These are phyloP conservation scores for Colletotrichum phormii DNA, from an alignment of 2,329 filamentous ascomycete genomes.

Conservation along the genomic window DNA sequence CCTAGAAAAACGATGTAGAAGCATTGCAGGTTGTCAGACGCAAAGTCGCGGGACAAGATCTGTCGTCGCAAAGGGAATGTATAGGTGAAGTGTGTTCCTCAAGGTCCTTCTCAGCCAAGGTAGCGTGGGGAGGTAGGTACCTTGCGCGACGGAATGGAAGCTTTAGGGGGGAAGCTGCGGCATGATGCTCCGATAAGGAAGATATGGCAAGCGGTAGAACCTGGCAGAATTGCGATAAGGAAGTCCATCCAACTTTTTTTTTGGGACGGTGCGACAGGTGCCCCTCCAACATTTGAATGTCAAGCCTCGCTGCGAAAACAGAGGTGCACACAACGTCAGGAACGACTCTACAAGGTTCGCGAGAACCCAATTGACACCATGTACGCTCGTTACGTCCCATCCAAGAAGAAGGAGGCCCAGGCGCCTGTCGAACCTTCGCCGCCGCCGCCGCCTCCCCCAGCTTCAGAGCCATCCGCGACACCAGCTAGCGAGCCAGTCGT, in stretches of 20 bases:
- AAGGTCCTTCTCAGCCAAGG: not conserved
- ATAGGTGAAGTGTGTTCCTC: not conserved
- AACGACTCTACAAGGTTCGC: not conserved
- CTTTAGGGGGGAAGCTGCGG: not conserved
- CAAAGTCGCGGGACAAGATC: not conserved
- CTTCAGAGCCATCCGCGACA: conserved; percentile 29
- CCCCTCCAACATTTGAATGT: conserved; percentile 18
- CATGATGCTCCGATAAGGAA: conserved; percentile 40
- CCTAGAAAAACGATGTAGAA: not conserved
- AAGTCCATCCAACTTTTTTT: conserved; percentile 49
- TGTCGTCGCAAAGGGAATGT: not conserved
- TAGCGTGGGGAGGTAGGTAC: not conserved
- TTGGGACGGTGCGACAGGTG: conserved; percentile 29
- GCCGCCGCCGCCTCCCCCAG: conserved; percentile 6
- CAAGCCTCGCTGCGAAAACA: not conserved
- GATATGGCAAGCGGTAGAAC: conserved; percentile 44
- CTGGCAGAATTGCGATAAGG: conserved; percentile 53
- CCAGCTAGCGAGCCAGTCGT: conserved; percentile 9
- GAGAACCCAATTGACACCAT: conserved; percentile 25
- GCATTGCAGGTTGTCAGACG: conserved; percentile 5
- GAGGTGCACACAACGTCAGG: not conserved
- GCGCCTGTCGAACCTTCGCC: conserved; percentile 8
- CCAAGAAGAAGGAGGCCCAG: conserved; percentile 41
- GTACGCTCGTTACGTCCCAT: conserved; percentile 52
- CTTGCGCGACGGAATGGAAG: not conserved